These are phyloP conservation scores for Myxozyma geophila DNA, from an alignment of 805 yeast genomes.

Conservation along the genomic window DNA sequence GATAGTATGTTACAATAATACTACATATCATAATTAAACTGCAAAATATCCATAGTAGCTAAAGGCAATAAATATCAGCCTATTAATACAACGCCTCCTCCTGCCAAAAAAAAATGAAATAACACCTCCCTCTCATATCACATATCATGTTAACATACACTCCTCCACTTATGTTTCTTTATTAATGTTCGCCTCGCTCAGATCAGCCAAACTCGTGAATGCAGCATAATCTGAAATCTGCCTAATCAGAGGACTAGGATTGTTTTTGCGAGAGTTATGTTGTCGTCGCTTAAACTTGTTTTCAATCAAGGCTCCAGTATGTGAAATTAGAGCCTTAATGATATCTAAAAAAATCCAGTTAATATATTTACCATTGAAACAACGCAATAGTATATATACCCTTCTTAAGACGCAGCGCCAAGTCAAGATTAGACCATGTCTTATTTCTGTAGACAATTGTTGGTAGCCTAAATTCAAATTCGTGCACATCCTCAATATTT, in stretches of 20 bases:
- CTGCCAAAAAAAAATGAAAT: too few relatives aligned
- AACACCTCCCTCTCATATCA: too few relatives aligned
- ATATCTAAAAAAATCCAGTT: conserved; percentile 38
- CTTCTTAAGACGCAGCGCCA: conserved; percentile 64
- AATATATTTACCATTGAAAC: not conserved
- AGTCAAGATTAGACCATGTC: conserved; percentile 74
- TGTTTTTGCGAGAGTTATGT: conserved; percentile 18
- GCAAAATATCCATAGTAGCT: too few relatives aligned
- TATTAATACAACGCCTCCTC: too few relatives aligned
- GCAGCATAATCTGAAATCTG: conserved; percentile 46
- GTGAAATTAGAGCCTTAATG: conserved; percentile 47
- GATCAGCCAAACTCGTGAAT: conserved; percentile 41
- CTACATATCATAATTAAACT: not conserved
- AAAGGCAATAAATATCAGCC: too few relatives aligned
- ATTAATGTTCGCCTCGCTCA: conserved; percentile 15
- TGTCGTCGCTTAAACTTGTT: conserved; percentile 60
- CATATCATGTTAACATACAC: too few relatives aligned
- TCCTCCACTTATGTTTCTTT: conserved; percentile 1
- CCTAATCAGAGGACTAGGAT: conserved; percentile 33
- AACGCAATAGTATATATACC: conserved; percentile 43
- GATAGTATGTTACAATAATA: not conserved
- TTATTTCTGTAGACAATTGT: conserved; percentile 59
- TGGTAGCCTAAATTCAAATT: conserved; percentile 71
- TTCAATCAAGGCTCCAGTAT: conserved; percentile 75
- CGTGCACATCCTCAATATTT: conserved; percentile 75